A percentile compares a stretch with the other conserved stretches of the same genome.
Conservation (phyloP, 2,329 filamentous ascomycete species). For the Ophiostoma perfectum region DNA sequence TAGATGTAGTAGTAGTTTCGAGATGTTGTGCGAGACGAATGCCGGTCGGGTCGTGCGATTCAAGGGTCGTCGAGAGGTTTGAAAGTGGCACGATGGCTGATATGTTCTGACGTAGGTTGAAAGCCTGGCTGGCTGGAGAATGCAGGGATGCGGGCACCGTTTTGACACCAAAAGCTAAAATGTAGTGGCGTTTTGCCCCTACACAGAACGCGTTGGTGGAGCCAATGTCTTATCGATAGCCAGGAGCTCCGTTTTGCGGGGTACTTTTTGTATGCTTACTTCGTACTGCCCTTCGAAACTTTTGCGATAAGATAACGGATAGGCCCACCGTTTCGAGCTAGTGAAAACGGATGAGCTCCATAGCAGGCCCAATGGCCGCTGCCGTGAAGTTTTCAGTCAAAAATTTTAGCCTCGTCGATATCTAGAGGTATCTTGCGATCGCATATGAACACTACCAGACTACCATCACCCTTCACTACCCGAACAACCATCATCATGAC, state of each 20-base stretch:
- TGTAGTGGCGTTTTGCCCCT: conserved; percentile 8
- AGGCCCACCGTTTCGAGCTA: conserved; percentile 8
- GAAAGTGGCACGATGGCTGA: neutral
- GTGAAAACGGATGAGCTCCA: conserved; percentile 9
- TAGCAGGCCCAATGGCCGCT: neutral
- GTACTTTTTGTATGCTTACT: neutral
- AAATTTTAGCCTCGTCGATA: conserved; percentile 12
- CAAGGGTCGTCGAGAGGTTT: neutral
- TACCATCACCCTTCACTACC: neutral
- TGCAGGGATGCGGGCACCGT: neutral
- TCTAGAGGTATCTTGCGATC: no score
- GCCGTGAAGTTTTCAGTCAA: neutral
- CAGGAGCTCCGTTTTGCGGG: neutral
- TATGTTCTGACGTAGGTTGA: neutral
- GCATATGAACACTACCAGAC: no score
- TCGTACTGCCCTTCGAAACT: neutral
- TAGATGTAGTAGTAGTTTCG: neutral
- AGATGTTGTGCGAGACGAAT: neutral
- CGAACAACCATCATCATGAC: conserved; percentile 38
- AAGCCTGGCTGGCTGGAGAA: neutral
- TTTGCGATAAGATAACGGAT: neutral
- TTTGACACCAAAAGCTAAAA: neutral
- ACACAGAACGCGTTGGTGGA: neutral
- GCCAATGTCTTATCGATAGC: neutral
- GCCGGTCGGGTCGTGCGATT: neutral